Evolutionary conservation across 495 filamentous ascomycete genomes (phyloP).

Genomic region (Letharia columbiana): DNA sequence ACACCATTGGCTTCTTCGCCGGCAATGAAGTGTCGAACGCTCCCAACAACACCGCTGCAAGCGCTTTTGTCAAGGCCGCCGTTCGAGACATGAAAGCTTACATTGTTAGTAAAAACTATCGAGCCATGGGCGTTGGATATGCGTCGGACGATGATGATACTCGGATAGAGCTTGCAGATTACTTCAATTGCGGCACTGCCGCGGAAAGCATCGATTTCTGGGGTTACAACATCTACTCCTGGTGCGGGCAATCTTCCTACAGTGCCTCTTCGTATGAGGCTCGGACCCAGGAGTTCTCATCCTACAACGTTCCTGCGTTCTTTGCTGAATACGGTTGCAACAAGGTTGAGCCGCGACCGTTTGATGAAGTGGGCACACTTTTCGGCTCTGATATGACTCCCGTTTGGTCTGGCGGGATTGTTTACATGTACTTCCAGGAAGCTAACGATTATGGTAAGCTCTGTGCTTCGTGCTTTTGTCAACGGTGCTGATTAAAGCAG

Average conservation of each 20-base stretch:
- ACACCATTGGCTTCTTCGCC: slow-evolving; percentile 91
- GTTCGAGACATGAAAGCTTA: slow-evolving; percentile 92
- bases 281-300: slow-evolving; percentile 71
- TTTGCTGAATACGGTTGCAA: slow-evolving; percentile 99
- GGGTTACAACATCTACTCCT: slow-evolving; percentile 99
- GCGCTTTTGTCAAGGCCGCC: slow-evolving; percentile 91
- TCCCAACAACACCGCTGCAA: slow-evolving; percentile 69
- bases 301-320: slow-evolving; percentile 88
- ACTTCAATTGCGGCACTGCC: slow-evolving; percentile 77
- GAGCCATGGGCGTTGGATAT: slow-evolving; percentile 84
- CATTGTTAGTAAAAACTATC: slow-evolving; percentile 68
- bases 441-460: slow-evolving; percentile 74
- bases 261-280: slow-evolving; percentile 64
- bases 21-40: slow-evolving; percentile 95
- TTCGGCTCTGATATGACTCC: slow-evolving; percentile 71
- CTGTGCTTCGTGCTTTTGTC: background rate
- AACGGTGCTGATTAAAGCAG: slow-evolving; percentile 25
- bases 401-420: slow-evolving; percentile 89
- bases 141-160: slow-evolving; percentile 89
- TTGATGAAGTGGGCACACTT: slow-evolving; percentile 78
- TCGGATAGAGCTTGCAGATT: slow-evolving; percentile 68
- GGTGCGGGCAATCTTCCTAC: slow-evolving; percentile 81
- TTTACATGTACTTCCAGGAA: slow-evolving; percentile 97
- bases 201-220: slow-evolving; percentile 77
- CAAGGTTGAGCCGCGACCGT: slow-evolving; percentile 59